Percentiles rank a stretch among this genome's conserved stretches.
Evolutionary conservation across 805 yeast genomes (phyloP).

Genomic region (Saccharomycopsis sp.): DNA sequence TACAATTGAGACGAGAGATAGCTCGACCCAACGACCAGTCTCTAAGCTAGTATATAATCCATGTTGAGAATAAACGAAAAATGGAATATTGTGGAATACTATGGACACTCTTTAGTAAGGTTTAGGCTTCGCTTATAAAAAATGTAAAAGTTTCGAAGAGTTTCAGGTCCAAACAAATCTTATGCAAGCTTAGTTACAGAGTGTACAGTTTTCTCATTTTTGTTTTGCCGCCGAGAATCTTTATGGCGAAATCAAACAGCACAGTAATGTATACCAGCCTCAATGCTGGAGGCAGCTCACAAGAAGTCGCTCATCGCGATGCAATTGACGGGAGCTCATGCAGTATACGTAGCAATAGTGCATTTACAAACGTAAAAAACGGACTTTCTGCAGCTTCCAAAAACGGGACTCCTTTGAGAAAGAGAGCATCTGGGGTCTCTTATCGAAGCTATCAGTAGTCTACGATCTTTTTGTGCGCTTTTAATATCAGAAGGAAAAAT

Average conservation of each 20-base stretch:
- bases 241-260: not conserved
- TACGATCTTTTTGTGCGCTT: no score
- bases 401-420: no score
- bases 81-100: not conserved
- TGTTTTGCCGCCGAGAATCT: not conserved
- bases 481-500: no score
- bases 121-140: not conserved
- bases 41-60: not conserved
- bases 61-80: not conserved
- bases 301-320: no score
- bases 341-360: no score
- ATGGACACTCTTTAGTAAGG: not conserved
- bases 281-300: no score
- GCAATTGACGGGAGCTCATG: no score
- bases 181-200: not conserved
- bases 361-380: no score
- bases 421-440: no score
- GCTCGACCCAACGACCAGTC: not conserved
- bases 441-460: no score
- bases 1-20: not conserved
- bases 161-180: conserved; percentile 1
- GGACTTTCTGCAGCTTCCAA: no score
- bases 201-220: not conserved
- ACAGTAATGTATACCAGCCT: not conserved
- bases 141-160: not conserved